These are phyloP conservation scores for Micractinium sp. DNA, from an alignment of 139 green algal genomes.

Conservation along the genomic window DNA sequence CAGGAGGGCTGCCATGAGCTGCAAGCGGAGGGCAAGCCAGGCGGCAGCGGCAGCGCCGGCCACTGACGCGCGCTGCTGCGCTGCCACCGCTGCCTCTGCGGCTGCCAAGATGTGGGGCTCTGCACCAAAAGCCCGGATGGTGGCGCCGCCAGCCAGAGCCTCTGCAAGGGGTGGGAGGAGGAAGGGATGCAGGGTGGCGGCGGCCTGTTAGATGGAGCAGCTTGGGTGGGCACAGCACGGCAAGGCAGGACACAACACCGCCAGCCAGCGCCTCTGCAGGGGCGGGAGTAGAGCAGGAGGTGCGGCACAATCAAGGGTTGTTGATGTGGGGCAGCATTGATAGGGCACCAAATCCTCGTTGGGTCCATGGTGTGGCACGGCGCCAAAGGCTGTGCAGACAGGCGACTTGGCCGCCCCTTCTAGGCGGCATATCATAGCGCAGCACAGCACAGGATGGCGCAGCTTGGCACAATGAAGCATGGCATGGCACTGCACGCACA, in stretches of 20 bases:
- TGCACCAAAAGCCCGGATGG: constrained; percentile 62
- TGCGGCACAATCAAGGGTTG: too few relatives aligned
- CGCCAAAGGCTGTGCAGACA: neutral
- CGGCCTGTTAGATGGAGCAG: neutral
- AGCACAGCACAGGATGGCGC: neutral
- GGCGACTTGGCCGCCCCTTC: too few relatives aligned
- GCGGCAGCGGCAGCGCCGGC: constrained; percentile 44
- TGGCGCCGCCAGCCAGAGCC: constrained; percentile 52
- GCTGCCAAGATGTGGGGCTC: constrained; percentile 51
- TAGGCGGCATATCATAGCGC: too few relatives aligned
- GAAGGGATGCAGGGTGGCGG: neutral
- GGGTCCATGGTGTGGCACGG: too few relatives aligned
- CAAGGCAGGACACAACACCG: neutral
- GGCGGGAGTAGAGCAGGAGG: neutral
- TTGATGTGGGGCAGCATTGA: too few relatives aligned
- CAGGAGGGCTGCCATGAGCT: constrained; percentile 79
- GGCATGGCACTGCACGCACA: neutral
- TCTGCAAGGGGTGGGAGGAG: neutral
- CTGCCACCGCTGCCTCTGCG: constrained; percentile 37
- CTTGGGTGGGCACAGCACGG: too few relatives aligned
- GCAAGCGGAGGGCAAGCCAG: constrained; percentile 84
- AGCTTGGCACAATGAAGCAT: neutral
- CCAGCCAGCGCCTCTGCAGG: neutral
- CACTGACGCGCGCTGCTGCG: constrained; percentile 57
- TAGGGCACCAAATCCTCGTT: too few relatives aligned